Percentiles rank a stretch among this genome's conserved stretches.
Evolutionary conservation across 441 rosid species (phyloP).

Genomic region (Brassica balearica): DNA sequence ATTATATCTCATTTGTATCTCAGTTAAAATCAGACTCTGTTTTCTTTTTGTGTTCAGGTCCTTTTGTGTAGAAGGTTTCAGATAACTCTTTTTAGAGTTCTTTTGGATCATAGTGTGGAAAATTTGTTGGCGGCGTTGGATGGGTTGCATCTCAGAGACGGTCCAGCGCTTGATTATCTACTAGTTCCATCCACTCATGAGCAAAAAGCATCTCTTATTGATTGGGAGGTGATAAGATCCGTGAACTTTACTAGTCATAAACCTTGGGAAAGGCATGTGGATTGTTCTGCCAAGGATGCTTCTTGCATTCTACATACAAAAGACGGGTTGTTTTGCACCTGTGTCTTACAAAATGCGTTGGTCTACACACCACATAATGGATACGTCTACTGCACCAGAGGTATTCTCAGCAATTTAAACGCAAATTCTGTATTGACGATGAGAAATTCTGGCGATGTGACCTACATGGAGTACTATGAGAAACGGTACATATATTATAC

Average conservation of each 20-base stretch:
- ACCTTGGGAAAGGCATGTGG: conserved; percentile 38
- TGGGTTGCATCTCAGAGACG: conserved; percentile 40
- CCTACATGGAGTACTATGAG: conserved; percentile 65
- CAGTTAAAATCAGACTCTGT: neutral
- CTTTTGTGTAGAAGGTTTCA: conserved; percentile 71
- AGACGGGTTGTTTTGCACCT: conserved; percentile 60
- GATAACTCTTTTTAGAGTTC: conserved; percentile 62
- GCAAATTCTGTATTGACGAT: conserved; percentile 56
- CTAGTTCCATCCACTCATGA: conserved; percentile 58
- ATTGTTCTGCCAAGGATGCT: conserved; percentile 47
- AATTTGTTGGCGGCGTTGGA: conserved; percentile 50
- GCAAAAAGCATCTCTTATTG: conserved; percentile 42
- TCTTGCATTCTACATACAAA: conserved; percentile 53
- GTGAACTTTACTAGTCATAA: conserved; percentile 46
- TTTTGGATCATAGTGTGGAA: conserved; percentile 51
- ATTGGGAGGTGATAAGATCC: conserved; percentile 67
- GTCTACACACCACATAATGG: conserved; percentile 86
- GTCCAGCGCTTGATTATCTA: conserved; percentile 61
- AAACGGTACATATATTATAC: conserved; percentile 46
- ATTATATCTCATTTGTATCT: conserved; percentile 3
- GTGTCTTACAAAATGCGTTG: conserved; percentile 65
- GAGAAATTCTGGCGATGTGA: conserved; percentile 49
- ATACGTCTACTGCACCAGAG: conserved; percentile 58
- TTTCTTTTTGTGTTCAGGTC: conserved; percentile 52
- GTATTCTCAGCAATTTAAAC: conserved; percentile 51